phyloP scores from a whole-genome alignment of 768 basidiomycete species.

The Brasilioporus rufonigricans region DNA sequence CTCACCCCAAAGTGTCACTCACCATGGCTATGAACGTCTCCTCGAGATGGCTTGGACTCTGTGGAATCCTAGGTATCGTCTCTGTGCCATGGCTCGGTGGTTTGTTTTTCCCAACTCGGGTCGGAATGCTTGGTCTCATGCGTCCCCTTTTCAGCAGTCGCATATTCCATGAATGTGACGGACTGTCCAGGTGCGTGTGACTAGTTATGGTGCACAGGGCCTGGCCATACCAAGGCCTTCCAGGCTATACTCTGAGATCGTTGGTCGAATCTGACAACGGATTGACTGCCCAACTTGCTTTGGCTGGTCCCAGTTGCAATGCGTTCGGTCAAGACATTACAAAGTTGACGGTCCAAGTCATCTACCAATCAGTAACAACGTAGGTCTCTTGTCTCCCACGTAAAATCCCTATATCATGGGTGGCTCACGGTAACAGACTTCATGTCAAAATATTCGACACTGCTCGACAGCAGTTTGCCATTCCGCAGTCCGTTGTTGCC shows the following conservation, averaged over 20 bases:
- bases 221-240: neutral
- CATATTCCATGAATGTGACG: constrained; percentile 27
- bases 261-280: constrained; percentile 44
- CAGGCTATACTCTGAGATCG: constrained; percentile 52
- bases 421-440: constrained; percentile 38
- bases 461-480: constrained; percentile 56
- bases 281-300: constrained; percentile 49
- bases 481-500: constrained; percentile 52
- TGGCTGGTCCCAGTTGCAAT: constrained; percentile 58
- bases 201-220: neutral
- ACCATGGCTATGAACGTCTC: neutral
- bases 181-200: constrained; percentile 26
- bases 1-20: neutral
- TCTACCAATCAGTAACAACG: constrained; percentile 55
- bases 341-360: constrained; percentile 58
- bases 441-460: constrained; percentile 68
- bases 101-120: neutral
- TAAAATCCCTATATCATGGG: neutral
- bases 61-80: neutral
- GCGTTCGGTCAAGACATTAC: constrained; percentile 59
- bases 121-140: neutral
- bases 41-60: neutral
- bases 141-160: neutral
- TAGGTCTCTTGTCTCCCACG: constrained; percentile 22
- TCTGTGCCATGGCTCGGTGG: neutral